Evolutionary conservation across 495 filamentous ascomycete species (phyloP).

Genomic region (Rhypophila decipiens): DNA sequence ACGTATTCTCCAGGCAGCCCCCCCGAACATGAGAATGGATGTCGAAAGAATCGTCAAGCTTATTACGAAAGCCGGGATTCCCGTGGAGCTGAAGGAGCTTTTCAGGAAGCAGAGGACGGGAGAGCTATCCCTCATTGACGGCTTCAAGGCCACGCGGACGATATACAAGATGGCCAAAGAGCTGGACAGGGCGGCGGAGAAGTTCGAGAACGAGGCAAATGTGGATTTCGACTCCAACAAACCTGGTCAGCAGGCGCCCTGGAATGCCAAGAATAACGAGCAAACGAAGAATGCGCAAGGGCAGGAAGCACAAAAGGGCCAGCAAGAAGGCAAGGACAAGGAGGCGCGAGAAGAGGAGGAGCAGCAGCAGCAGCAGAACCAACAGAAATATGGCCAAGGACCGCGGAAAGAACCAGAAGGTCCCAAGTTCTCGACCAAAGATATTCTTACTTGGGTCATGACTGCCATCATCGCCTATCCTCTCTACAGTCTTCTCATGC

Average conservation of each 20-base stretch:
- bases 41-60: constrained; percentile 5
- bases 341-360: constrained; percentile 8
- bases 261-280: constrained; percentile 13
- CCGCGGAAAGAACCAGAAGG: constrained; percentile 9
- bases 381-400: constrained; percentile 23
- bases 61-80: constrained; percentile 17
- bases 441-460: constrained; percentile 11
- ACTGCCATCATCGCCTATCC: constrained; percentile 12
- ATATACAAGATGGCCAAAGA: constrained; percentile 12
- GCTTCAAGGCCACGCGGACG: constrained; percentile 41
- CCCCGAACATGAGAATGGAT: constrained; percentile 1
- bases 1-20: background rate
- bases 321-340: constrained; percentile 14
- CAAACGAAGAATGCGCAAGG: constrained; percentile 5
- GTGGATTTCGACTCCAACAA: constrained; percentile 13
- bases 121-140: constrained; percentile 55
- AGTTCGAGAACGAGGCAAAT: constrained; percentile 2
- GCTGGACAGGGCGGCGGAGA: constrained; percentile 8
- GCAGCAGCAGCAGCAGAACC: constrained; percentile 12
- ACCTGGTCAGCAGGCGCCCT: constrained; percentile 8
- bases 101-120: constrained; percentile 52
- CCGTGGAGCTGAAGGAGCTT: constrained; percentile 23
- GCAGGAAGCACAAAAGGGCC: no score
- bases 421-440: background rate
- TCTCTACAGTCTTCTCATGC: constrained; percentile 15